phyloP scores from a whole-genome alignment of 352 stramenopile species.

The Globisporangium orthogonon region DNA sequence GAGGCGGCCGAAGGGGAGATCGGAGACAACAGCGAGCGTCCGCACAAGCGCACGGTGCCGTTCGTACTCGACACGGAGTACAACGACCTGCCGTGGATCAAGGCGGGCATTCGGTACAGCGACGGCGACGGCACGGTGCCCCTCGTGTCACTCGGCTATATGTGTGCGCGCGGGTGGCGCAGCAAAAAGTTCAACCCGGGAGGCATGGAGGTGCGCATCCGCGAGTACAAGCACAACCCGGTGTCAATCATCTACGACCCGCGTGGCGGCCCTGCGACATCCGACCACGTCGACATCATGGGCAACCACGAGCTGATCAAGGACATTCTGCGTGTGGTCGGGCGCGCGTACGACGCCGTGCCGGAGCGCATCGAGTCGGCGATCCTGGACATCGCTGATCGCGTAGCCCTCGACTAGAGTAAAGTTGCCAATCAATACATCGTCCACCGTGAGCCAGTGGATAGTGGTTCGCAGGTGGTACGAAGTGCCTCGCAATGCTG shows the following conservation, averaged over 20 bases:
- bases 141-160: conserved; percentile 91
- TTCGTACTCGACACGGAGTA: conserved; percentile 60
- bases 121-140: conserved; percentile 93
- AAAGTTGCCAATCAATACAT: too few species aligned
- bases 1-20: conserved; percentile 25
- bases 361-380: conserved; percentile 61
- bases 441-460: too few species aligned
- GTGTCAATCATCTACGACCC: conserved; percentile 72
- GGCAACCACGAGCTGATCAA: conserved; percentile 90
- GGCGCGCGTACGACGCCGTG: conserved; percentile 63
- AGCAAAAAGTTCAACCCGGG: conserved; percentile 83
- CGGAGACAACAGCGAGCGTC: conserved; percentile 13
- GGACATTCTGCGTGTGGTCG: conserved; percentile 56
- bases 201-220: conserved; percentile 80
- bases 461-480: too few species aligned
- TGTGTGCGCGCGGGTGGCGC: conserved; percentile 88
- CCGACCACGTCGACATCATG: conserved; percentile 95
- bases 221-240: conserved; percentile 65
- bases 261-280: conserved; percentile 61
- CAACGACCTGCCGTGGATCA: conserved; percentile 62
- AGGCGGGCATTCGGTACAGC: conserved; percentile 74
- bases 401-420: conserved; percentile 21
- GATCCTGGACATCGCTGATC: conserved; percentile 57
- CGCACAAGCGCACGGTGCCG: conserved; percentile 45
- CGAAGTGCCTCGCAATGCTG: too few species aligned